Conservation (phyloP, 148 eudicot species). For the Linanthus parryae region DNA sequence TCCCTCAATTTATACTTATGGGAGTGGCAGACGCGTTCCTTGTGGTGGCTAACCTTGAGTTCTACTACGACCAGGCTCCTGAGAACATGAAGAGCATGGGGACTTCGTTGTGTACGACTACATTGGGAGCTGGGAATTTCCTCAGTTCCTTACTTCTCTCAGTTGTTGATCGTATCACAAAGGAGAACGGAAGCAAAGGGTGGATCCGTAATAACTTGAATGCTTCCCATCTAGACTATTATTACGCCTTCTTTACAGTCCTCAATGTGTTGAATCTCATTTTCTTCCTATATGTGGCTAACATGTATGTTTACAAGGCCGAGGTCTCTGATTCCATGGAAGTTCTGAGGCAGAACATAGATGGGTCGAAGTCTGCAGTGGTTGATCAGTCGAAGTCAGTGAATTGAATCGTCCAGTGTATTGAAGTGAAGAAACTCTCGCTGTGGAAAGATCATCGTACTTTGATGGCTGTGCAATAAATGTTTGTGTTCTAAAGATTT, state of each 20-base stretch:
- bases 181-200: slow-evolving; percentile 40
- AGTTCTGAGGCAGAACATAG: slow-evolving; percentile 36
- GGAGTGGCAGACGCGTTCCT: slow-evolving; percentile 67
- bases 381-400: neutral
- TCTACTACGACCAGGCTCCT: slow-evolving; percentile 85
- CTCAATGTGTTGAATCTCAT: slow-evolving; percentile 52
- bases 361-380: slow-evolving; percentile 6
- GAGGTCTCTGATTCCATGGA: slow-evolving; percentile 54
- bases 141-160: slow-evolving; percentile 63
- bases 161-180: slow-evolving; percentile 41
- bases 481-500: too few species aligned
- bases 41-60: slow-evolving; percentile 70
- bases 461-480: too few species aligned
- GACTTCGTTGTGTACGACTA: slow-evolving; percentile 59
- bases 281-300: slow-evolving; percentile 42
- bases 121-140: slow-evolving; percentile 62
- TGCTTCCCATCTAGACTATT: slow-evolving; percentile 68
- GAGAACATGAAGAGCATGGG: slow-evolving; percentile 85
- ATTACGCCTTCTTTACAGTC: slow-evolving; percentile 48
- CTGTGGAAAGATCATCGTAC: too few species aligned
- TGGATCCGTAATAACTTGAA: slow-evolving; percentile 81
- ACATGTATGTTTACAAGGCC: slow-evolving; percentile 52
- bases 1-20: slow-evolving; percentile 70
- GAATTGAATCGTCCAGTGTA: neutral
- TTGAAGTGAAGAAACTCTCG: too few species aligned